These are phyloP conservation scores for Stagonosporopsis rhizophila DNA, from an alignment of 2,329 filamentous ascomycete genomes.

Conservation along the genomic window DNA sequence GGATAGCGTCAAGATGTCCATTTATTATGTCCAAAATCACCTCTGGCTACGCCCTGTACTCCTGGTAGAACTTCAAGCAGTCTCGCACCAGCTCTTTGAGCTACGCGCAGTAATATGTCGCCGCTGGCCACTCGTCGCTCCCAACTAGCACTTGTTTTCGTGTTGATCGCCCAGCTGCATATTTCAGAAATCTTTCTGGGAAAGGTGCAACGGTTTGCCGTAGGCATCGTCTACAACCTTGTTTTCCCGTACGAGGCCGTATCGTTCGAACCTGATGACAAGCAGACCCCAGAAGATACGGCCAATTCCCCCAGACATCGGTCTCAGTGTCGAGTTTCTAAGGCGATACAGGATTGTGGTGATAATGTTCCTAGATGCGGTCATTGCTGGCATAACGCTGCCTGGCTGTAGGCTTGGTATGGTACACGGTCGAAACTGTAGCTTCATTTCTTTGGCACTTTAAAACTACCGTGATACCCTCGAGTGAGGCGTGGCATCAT, in stretches of 20 bases:
- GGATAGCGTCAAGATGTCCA: not conserved
- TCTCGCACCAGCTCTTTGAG: not conserved
- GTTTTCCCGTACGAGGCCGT: not conserved
- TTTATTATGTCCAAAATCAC: not conserved
- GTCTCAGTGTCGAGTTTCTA: not conserved
- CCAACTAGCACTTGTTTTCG: not conserved
- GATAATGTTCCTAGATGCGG: not conserved
- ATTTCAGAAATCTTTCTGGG: not conserved
- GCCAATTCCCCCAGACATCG: slow-evolving; percentile 9
- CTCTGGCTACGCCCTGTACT: not conserved
- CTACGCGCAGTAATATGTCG: not conserved
- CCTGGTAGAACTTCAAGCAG: not conserved
- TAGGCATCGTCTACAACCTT: not conserved
- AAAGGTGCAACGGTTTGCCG: not conserved
- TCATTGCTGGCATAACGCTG: not conserved
- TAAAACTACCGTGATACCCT: not conserved
- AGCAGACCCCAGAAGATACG: slow-evolving; percentile 1
- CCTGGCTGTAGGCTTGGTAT: not conserved
- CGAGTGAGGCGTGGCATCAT: not conserved
- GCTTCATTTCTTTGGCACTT: not conserved
- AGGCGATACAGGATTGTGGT: not conserved
- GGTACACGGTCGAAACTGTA: not conserved
- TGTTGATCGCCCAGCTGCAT: not conserved
- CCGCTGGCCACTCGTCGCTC: not conserved
- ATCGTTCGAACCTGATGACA: not conserved